These are phyloP conservation scores for Scutellaria galericulata DNA, from an alignment of 257 asterid genomes.

Conservation along the genomic window DNA sequence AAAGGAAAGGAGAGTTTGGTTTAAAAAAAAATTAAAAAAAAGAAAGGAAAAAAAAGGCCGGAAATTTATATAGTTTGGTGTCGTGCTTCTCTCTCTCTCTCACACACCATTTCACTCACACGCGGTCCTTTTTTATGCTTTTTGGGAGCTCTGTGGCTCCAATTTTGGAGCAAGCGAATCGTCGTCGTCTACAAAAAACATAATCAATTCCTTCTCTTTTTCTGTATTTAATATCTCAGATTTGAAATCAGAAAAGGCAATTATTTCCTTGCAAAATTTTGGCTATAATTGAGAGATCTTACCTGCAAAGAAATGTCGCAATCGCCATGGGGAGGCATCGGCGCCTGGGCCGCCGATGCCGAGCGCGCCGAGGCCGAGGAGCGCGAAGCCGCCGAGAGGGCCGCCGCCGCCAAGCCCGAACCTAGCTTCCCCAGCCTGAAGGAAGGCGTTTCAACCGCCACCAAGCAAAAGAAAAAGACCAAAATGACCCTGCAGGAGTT, in stretches of 20 bases:
- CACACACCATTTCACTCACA: background rate
- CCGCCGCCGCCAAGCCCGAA: constrained; percentile 55
- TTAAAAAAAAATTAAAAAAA: too few species aligned
- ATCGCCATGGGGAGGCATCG: constrained; percentile 92
- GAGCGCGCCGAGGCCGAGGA: constrained; percentile 91
- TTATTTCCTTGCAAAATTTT: background rate
- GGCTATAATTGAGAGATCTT: constrained; percentile 33
- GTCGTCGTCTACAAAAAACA: too few species aligned
- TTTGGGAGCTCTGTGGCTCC: constrained; percentile 38
- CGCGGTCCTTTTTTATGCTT: constrained; percentile 20
- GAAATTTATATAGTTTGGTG: background rate
- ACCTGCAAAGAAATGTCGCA: constrained; percentile 62
- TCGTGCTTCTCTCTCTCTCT: background rate
- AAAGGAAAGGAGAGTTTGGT: too few species aligned
- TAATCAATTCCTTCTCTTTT: background rate
- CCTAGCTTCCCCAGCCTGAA: constrained; percentile 67
- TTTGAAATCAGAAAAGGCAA: constrained; percentile 5
- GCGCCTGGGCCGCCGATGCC: constrained; percentile 96
- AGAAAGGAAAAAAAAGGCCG: background rate
- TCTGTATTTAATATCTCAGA: constrained; percentile 24
- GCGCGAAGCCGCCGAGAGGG: constrained; percentile 62
- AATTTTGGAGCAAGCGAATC: constrained; percentile 30
- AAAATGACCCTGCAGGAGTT: constrained; percentile 85
- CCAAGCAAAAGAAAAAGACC: constrained; percentile 80
- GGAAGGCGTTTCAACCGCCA: constrained; percentile 56